phyloP scores from a whole-genome alignment of 2,329 filamentous ascomycete species.

The Alternaria burnsii region DNA sequence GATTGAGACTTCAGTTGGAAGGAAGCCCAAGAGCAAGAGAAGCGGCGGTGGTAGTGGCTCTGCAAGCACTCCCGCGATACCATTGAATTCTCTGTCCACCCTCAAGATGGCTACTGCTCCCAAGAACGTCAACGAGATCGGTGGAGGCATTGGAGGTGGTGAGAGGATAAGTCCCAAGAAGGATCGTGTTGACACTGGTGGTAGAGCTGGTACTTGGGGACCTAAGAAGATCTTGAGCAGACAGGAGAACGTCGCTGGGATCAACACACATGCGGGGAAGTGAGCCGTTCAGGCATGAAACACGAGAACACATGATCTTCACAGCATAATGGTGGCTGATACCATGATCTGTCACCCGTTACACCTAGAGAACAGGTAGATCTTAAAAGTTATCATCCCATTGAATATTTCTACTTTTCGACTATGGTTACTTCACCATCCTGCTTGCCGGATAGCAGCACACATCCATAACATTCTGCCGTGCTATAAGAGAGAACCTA shows the following conservation, averaged over 20 bases:
- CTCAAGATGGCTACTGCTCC: slow-evolving; percentile 13
- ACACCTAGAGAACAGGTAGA: neutral
- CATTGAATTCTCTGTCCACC: slow-evolving; percentile 9
- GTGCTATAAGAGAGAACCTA: neutral
- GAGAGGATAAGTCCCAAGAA: slow-evolving; percentile 19
- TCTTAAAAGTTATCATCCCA: neutral
- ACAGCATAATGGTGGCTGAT: neutral
- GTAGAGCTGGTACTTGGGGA: slow-evolving; percentile 37
- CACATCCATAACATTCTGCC: neutral
- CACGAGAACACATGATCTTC: neutral
- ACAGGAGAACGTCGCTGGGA: slow-evolving; percentile 21
- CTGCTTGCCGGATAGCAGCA: neutral
- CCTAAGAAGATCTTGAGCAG: slow-evolving; percentile 38
- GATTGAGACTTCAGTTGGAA: slow-evolving; percentile 29
- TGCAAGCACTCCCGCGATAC: neutral
- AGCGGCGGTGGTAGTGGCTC: slow-evolving; percentile 1
- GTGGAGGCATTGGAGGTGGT: neutral
- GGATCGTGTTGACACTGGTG: slow-evolving; percentile 20
- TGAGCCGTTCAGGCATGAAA: neutral
- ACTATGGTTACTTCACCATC: neutral
- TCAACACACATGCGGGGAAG: neutral
- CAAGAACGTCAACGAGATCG: slow-evolving; percentile 16
- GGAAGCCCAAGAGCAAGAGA: slow-evolving; percentile 27
- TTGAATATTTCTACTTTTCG: neutral
- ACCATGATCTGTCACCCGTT: neutral